phyloP scores from a whole-genome alignment of 1,139 yeast species.

The Saccharomyces uvarum region DNA sequence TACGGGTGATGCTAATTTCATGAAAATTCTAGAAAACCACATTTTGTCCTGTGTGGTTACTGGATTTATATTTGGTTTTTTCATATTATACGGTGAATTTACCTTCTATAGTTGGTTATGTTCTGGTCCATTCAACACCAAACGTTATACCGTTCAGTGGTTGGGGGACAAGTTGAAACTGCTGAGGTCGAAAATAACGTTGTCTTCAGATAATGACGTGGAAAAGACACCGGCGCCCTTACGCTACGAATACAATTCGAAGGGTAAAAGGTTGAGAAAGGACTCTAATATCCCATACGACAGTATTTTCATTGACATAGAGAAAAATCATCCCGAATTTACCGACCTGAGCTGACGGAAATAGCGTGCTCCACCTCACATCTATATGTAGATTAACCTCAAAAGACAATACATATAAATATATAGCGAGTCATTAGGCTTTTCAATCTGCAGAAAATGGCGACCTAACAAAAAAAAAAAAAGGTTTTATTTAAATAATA shows the following conservation, averaged over 20 bases:
- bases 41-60: constrained; percentile 58
- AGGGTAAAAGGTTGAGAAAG: constrained; percentile 14
- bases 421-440: neutral
- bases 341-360: constrained; percentile 12
- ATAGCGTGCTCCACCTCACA: neutral
- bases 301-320: constrained; percentile 15
- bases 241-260: constrained; percentile 1
- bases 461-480: neutral
- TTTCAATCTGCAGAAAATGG: neutral
- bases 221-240: neutral
- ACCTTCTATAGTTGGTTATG: constrained; percentile 44
- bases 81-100: constrained; percentile 55
- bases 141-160: neutral
- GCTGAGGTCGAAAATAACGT: neutral
- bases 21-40: constrained; percentile 64
- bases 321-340: constrained; percentile 11
- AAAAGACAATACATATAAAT: neutral
- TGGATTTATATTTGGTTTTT: constrained; percentile 55
- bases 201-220: neutral
- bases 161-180: neutral
- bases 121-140: constrained; percentile 2
- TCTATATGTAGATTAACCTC: neutral
- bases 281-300: constrained; percentile 19
- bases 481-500: neutral
- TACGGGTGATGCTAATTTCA: constrained; percentile 69